phyloP scores from a whole-genome alignment of 31 red algal species.

The Porphyra umbilicalis region DNA sequence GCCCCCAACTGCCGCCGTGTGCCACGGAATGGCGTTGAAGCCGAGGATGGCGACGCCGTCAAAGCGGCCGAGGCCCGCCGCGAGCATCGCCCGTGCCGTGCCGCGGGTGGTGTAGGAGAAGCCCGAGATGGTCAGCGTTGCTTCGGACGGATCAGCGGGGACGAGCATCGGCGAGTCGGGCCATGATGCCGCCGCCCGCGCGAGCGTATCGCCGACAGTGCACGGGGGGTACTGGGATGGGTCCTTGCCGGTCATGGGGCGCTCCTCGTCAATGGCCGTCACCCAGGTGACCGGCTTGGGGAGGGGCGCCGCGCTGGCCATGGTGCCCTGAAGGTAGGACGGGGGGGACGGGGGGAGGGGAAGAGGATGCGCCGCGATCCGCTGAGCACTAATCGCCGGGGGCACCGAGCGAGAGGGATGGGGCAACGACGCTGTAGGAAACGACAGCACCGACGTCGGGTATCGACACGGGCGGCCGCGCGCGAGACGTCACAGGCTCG shows the following conservation, averaged over 20 bases:
- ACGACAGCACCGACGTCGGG: too few relatives aligned
- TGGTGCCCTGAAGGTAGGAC: background rate
- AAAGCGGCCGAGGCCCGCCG: constrained; percentile 21
- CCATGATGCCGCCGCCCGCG: background rate
- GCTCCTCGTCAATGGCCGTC: constrained; percentile 16
- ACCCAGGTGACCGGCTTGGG: constrained; percentile 16
- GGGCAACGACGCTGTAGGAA: too few relatives aligned
- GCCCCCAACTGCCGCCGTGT: constrained; percentile 60
- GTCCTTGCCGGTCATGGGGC: constrained; percentile 27
- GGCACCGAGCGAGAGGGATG: too few relatives aligned
- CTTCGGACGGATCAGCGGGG: constrained; percentile 8
- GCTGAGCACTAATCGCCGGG: background rate
- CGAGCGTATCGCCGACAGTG: constrained; percentile 18
- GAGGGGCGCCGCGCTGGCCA: background rate
- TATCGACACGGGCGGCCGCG: too few relatives aligned
- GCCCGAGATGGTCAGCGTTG: constrained; percentile 16
- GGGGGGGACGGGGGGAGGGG: background rate
- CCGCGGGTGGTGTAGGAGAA: constrained; percentile 27
- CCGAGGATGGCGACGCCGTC: constrained; percentile 68
- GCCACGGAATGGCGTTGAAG: constrained; percentile 69
- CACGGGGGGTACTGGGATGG: background rate
- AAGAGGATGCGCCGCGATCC: background rate
- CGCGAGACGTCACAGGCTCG: too few relatives aligned
- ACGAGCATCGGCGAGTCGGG: constrained; percentile 26
- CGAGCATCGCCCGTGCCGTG: constrained; percentile 38